Evolutionary conservation across 164 flowering plant genomes (phyloP), one percentile per base, ranked within the genome.

Genomic region (Macadamia integrifolia): DNA sequence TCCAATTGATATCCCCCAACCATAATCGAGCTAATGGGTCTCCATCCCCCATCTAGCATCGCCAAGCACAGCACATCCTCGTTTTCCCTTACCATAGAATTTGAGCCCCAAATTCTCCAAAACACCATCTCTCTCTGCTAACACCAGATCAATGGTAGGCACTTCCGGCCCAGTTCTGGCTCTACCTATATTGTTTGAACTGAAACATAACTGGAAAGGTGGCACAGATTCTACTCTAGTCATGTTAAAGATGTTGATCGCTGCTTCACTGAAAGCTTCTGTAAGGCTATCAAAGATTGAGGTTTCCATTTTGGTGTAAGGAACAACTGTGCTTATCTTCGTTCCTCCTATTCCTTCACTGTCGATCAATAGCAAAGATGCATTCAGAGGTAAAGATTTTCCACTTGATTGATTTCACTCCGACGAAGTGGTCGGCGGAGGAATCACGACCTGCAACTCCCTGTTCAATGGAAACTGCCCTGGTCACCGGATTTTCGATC

Each of bases 201-300:
- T 71, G 58, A 74, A 85, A 56, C 91, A 87, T 0, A 67, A 64
- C 29, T 71, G 75, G 23, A 87, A 87, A 0, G 91, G 91, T 0
- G 72, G 57, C 32, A 85, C 77, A 0, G 83, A 49, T 1, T 60
- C 23, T 28, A 69, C 79, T 29, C 62, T 73, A 2, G 70, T 71
- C 12, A 70, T 70, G 6, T 72, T 58, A 0, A 44, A 1, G 1
- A 72, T 12, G 2, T 28, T 18, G 11, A 73, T 66, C 68, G 76
- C 72, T 1, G 9, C 48, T 66, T 70, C 0, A 70, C 46, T 61
- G 9, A 78, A 88, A 7, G 69, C 65, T 4, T 59, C 43, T 1
- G 63, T 46, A 9, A 85, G 1, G 3, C 82, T 66, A 12, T 46
- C 55, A 77, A 66, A 85, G 15, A 87, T 73, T 0, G 86, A 80